A percentile compares a stretch with the other conserved stretches of the same genome.
These are phyloP conservation scores for Agrocybe praecox DNA, from an alignment of 768 basidiomycete genomes.

Conservation along the genomic window DNA sequence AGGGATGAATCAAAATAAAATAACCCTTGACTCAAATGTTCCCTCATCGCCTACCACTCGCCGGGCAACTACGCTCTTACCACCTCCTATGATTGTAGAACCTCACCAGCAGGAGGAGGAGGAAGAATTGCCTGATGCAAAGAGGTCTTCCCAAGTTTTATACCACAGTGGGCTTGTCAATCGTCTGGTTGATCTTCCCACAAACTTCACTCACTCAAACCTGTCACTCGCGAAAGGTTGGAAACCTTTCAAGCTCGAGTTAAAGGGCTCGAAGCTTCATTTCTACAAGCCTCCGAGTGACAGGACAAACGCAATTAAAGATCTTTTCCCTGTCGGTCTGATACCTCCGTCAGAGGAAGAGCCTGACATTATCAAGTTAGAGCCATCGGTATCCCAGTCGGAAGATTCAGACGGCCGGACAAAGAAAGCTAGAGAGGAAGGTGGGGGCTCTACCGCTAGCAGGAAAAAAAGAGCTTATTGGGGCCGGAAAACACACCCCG, in stretches of 20 bases:
- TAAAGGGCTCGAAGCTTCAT: conserved; percentile 84
- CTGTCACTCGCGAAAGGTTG: conserved; percentile 64
- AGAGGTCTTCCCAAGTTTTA: conserved; percentile 78
- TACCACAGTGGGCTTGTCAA: conserved; percentile 79
- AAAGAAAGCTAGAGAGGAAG: conserved; percentile 32
- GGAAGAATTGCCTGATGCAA: conserved; percentile 35
- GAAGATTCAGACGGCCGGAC: conserved; percentile 21
- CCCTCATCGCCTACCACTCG: conserved; percentile 15
- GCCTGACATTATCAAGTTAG: conserved; percentile 20
- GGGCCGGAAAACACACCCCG: conserved; percentile 77
- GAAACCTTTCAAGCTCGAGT: conserved; percentile 85
- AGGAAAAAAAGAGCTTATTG: conserved; percentile 74
- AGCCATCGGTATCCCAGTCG: conserved; percentile 10
- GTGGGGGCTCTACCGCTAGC: conserved; percentile 25
- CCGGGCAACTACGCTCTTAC: conserved; percentile 39
- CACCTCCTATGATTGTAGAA: conserved; percentile 53
- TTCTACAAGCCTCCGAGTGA: conserved; percentile 87
- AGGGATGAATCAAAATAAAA: conserved; percentile 11
- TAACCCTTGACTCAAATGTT: conserved; percentile 2
- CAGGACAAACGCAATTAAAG: conserved; percentile 61
- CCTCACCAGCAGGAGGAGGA: conserved; percentile 31
- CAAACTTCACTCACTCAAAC: conserved; percentile 31
- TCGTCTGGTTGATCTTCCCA: conserved; percentile 58
- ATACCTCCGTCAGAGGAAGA: conserved; percentile 56
- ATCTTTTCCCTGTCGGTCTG: conserved; percentile 71